phyloP scores from a whole-genome alignment of 2,329 filamentous ascomycete species.

The Talaromyces sp. region DNA sequence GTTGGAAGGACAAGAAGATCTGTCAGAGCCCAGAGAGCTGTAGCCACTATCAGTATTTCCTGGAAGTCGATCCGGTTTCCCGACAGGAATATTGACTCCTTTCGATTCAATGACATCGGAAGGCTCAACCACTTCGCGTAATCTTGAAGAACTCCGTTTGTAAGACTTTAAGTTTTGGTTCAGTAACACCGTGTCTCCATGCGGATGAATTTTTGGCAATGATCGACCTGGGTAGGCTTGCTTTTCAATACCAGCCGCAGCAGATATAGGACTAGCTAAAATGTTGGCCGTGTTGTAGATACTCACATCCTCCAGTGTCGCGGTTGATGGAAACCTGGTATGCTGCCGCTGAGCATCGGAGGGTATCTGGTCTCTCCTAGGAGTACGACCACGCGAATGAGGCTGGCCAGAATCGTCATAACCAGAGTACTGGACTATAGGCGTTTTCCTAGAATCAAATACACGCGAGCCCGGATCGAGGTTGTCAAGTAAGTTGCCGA shows the following conservation, averaged over 20 bases:
- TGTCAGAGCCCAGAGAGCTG: conserved; percentile 29
- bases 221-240: not conserved
- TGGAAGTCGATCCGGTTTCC: conserved; percentile 17
- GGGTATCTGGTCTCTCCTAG: not conserved
- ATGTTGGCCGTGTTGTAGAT: not conserved
- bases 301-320: not conserved
- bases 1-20: conserved; percentile 3
- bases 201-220: not conserved
- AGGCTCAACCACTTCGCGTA: not conserved
- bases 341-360: not conserved
- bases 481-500: not conserved
- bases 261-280: not conserved
- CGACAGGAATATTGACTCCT: conserved; percentile 8
- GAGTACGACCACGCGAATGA: not conserved
- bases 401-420: not conserved
- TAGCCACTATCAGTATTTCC: conserved; percentile 35
- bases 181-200: not conserved
- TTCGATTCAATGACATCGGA: not conserved
- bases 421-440: not conserved
- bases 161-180: not conserved
- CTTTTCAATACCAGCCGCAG: not conserved
- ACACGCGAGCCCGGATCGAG: not conserved
- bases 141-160: not conserved
- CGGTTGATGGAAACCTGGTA: not conserved
- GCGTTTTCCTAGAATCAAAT: not conserved